Evolutionary conservation across 2,329 filamentous ascomycete species (phyloP).

Genomic region (Pseudogymnoascus sp.): DNA sequence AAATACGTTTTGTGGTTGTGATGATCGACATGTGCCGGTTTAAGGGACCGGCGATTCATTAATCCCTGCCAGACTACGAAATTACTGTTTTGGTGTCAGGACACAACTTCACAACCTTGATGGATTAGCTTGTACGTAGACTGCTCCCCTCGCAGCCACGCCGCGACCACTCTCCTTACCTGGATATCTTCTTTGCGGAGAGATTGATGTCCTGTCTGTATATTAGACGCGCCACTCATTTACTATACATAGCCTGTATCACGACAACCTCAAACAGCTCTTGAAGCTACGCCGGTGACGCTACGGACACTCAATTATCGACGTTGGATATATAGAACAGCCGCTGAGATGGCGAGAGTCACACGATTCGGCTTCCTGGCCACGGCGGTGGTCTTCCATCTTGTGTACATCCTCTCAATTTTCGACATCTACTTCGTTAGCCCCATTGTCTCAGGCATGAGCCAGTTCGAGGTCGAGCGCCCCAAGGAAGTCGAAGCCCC

Average conservation of each 20-base stretch:
- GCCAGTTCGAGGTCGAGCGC: constrained; percentile 63
- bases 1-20: background rate
- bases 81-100: constrained; percentile 4
- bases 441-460: constrained; percentile 94
- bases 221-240: constrained; percentile 26
- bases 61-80: background rate
- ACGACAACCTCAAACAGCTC: background rate
- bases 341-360: constrained; percentile 42
- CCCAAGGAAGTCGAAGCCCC: constrained; percentile 55
- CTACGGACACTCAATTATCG: background rate
- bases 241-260: constrained; percentile 1
- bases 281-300: background rate
- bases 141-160: background rate
- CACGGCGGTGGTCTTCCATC: constrained; percentile 83
- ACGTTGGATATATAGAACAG: background rate
- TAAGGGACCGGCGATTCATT: constrained; percentile 1
- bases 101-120: constrained; percentile 6
- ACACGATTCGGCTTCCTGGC: constrained; percentile 74
- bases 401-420: constrained; percentile 90
- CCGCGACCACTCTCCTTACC: constrained; percentile 3
- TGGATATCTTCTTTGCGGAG: background rate
- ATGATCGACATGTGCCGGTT: background rate
- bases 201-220: constrained; percentile 15
- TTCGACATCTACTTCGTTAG: constrained; percentile 99
- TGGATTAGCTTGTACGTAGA: background rate